These are phyloP conservation scores for Botrytis squamosa DNA, from an alignment of 2,329 filamentous ascomycete genomes.

Conservation along the genomic window DNA sequence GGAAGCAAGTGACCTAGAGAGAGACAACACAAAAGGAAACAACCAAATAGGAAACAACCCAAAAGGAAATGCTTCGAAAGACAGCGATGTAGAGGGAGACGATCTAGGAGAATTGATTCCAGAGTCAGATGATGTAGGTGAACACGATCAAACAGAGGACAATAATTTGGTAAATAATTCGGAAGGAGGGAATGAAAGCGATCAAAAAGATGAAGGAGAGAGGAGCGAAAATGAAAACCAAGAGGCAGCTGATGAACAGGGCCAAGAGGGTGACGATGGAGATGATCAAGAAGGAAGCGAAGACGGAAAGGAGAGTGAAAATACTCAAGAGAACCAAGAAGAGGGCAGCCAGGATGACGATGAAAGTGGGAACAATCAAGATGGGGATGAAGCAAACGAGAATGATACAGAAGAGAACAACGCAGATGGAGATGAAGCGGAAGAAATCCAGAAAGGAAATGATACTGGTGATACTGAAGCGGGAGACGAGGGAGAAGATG, in stretches of 20 bases:
- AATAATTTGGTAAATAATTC: not conserved
- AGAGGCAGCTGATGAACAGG: not conserved
- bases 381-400: not conserved
- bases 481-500: not conserved
- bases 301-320: rapidly evolving
- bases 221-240: not conserved
- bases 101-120: too few species aligned
- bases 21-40: too few species aligned
- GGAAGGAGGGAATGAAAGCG: not conserved
- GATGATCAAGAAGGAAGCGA: not conserved
- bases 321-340: not conserved
- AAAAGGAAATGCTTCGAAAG: too few species aligned
- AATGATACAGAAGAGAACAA: not conserved
- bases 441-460: not conserved
- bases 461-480: not conserved
- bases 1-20: too few species aligned
- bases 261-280: not conserved
- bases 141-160: not conserved
- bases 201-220: not conserved
- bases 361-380: not conserved
- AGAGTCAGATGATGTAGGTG: too few species aligned
- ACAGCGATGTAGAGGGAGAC: too few species aligned
- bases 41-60: too few species aligned
- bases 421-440: not conserved
- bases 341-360: not conserved